Evolutionary conservation across 305 asterid species (phyloP), one percentile per base, ranked within the genome.

Genomic region (Rubia balearica): DNA sequence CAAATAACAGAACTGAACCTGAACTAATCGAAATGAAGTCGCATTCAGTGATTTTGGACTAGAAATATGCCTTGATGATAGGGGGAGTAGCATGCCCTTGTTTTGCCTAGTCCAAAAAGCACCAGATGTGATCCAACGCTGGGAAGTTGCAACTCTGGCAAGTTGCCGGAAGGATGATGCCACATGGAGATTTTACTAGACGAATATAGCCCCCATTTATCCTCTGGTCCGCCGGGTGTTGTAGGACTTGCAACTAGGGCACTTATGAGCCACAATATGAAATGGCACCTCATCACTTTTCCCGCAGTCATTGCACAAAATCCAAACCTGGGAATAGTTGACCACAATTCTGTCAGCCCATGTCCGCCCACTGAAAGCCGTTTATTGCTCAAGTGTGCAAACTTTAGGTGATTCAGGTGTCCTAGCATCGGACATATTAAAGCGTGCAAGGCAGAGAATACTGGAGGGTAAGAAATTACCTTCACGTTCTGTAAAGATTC

Each of bases 291-390:
- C 89, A 6, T 89, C 81, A 62, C 73, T 83, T 67, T 80, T 74
- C 65, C 90, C 91, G 79, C 94, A 89, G 67, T 89, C 96, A 6
- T 87, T 89, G 82, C 96, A 89, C 6, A 87, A 89, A 77, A 89
- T 87, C 89, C 86, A 82, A 67, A 87, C 85, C 96, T 86, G 82
- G 55, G 19, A 27, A 16, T 27, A 70, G 7, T 45, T 51, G 1
- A 45, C 36, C 36, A 33, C 36, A 33, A 33, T 33, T 33, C 12
- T 69, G 71, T 42, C 49, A 56, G 62, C 33, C 36, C 21, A 22
- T 9, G 6, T 64, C 48, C 64, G 42, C 6, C 5, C 8, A 61
- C 42, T 3, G 13, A 49, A 16, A 53, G 12, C 73, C 71, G 40
- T 42, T 22, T 49, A 10, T 17, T 1, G 19, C 16, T 4, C 30